These are phyloP conservation scores for Begonia masoniana DNA, from an alignment of 306 rosid species.

Conservation along the genomic window DNA sequence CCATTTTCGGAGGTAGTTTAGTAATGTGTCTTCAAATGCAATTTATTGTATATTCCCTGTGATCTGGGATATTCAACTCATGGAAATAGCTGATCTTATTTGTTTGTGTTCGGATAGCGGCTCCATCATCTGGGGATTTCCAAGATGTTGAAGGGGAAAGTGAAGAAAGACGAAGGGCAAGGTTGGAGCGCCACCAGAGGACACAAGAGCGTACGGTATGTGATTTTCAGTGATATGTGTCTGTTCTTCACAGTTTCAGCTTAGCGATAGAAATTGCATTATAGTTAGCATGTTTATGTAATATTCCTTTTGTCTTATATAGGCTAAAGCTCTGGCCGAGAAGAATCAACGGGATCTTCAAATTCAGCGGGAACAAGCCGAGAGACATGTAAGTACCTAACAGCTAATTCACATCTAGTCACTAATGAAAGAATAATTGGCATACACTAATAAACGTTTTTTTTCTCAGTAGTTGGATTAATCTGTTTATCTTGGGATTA, in stretches of 20 bases:
- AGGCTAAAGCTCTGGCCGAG: slow-evolving; percentile 5
- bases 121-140: slow-evolving; percentile 56
- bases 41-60: too few species aligned
- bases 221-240: neutral
- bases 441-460: neutral
- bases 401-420: slow-evolving; percentile 5
- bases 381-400: slow-evolving; percentile 3
- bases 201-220: slow-evolving; percentile 79
- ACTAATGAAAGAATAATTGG: too few species aligned
- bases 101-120: slow-evolving; percentile 30
- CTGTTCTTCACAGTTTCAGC: slow-evolving; percentile 1
- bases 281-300: neutral
- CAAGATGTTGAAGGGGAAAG: slow-evolving; percentile 79
- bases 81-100: neutral
- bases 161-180: slow-evolving; percentile 81
- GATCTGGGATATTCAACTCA: slow-evolving; percentile 1
- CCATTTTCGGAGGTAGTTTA: slow-evolving; percentile 61
- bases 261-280: too few species aligned
- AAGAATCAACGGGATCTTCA: slow-evolving; percentile 4
- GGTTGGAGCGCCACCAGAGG: slow-evolving; percentile 81
- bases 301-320: neutral
- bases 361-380: neutral
- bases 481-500: neutral
- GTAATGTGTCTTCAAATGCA: too few species aligned
- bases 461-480: neutral